Conservation (phyloP, 2,329 filamentous ascomycete genomes). For the Trichoderma afroharzianum region DNA sequence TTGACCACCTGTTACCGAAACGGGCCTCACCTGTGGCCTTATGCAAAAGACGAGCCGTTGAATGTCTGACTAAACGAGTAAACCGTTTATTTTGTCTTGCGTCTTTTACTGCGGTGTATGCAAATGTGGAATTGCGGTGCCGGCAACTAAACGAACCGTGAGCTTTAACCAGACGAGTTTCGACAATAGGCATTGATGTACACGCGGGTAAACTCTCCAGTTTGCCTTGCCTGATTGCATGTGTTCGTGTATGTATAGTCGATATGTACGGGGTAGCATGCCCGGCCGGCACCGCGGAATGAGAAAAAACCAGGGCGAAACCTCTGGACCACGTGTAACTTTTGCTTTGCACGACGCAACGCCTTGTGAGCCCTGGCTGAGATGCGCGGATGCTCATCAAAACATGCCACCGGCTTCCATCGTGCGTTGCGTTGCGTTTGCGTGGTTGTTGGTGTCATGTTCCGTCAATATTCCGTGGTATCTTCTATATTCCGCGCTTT, state of each 20-base stretch:
- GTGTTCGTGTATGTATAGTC: neutral
- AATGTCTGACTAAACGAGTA: neutral
- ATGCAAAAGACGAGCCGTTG: neutral
- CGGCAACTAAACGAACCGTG: neutral
- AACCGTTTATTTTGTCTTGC: neutral
- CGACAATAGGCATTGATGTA: neutral
- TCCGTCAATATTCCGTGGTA: neutral
- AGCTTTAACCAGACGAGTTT: neutral
- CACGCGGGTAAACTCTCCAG: neutral
- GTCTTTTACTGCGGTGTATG: neutral
- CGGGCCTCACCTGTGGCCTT: neutral
- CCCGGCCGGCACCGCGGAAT: neutral
- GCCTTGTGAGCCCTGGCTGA: slow-evolving; percentile 13
- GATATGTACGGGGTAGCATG: neutral
- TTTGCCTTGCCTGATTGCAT: neutral
- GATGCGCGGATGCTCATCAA: neutral
- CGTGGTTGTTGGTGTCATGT: neutral
- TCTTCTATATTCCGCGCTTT: slow-evolving; percentile 1
- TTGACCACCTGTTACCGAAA: neutral
- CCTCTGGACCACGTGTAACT: neutral
- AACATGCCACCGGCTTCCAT: neutral
- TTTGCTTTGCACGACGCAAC: neutral
- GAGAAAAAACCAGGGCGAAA: neutral
- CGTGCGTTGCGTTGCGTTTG: neutral
- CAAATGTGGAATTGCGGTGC: neutral